Conservation (phyloP, 2,329 filamentous ascomycete species). For the Phialophora verrucosa region DNA sequence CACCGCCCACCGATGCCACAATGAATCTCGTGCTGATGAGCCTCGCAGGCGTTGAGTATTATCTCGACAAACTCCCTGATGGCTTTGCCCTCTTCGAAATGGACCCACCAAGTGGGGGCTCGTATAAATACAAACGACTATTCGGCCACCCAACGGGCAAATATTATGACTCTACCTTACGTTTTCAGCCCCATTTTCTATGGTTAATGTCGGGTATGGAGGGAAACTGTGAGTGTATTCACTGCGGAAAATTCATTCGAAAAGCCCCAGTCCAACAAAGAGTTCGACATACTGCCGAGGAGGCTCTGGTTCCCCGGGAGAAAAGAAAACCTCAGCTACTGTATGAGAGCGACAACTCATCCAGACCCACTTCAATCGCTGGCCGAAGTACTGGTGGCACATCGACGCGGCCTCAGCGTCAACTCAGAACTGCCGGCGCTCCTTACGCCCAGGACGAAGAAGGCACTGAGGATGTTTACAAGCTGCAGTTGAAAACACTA, state of each 20-base stretch:
- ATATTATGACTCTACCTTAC: slow-evolving; percentile 59
- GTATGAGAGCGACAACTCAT: slow-evolving; percentile 20
- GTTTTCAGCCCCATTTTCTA: slow-evolving; percentile 64
- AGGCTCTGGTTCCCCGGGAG: background rate
- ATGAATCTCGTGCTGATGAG: slow-evolving; percentile 4
- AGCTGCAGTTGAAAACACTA: slow-evolving; percentile 56
- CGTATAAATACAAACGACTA: slow-evolving; percentile 60
- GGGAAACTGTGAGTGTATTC: slow-evolving; percentile 57
- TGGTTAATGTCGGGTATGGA: slow-evolving; percentile 58
- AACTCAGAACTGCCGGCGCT: slow-evolving; percentile 33
- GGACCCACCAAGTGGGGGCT: slow-evolving; percentile 45
- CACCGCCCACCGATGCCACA: background rate
- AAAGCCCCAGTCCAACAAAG: slow-evolving; percentile 29
- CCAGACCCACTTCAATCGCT: slow-evolving; percentile 24
- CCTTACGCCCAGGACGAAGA: slow-evolving; percentile 52
- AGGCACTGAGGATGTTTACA: slow-evolving; percentile 61
- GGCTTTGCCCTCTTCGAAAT: slow-evolving; percentile 61
- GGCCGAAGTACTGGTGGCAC: slow-evolving; percentile 24
- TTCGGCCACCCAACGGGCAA: slow-evolving; percentile 61
- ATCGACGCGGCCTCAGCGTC: slow-evolving; percentile 35
- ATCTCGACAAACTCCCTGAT: slow-evolving; percentile 58
- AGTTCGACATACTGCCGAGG: slow-evolving; percentile 17
- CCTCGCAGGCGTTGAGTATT: slow-evolving; percentile 53
- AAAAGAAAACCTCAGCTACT: slow-evolving; percentile 27
- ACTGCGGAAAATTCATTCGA: slow-evolving; percentile 47